Conservation (phyloP, 306 rosid species). For the Dalbergia oliveri region DNA sequence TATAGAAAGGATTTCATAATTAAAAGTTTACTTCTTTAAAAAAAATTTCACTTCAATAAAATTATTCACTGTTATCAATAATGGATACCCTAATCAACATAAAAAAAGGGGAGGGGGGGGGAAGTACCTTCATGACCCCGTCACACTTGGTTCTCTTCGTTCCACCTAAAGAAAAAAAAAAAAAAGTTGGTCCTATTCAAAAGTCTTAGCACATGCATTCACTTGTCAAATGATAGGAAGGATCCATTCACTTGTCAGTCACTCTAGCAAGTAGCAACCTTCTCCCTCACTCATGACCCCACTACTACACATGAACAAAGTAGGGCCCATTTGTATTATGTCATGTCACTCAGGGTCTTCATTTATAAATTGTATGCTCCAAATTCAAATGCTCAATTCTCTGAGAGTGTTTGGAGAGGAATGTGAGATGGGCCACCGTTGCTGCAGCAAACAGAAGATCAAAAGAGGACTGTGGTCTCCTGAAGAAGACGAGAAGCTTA, state of each 20-base stretch:
- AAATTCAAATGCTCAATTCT: constrained; percentile 34
- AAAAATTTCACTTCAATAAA: too few relatives aligned
- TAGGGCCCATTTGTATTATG: constrained; percentile 28
- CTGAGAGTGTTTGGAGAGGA: not conserved
- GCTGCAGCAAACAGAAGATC: constrained; percentile 86
- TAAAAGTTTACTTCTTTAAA: too few relatives aligned
- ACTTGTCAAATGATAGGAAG: constrained; percentile 32
- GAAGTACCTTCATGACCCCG: constrained; percentile 2
- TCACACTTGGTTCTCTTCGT: constrained; percentile 3
- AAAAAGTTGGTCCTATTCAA: constrained; percentile 15
- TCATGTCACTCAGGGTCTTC: constrained; percentile 21
- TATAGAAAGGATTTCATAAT: too few relatives aligned
- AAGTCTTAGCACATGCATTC: constrained; percentile 28
- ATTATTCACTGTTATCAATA: too few relatives aligned
- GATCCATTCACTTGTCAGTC: constrained; percentile 32
- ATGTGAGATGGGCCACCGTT: constrained; percentile 62
- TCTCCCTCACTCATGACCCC: constrained; percentile 23
- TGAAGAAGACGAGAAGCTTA: constrained; percentile 89
- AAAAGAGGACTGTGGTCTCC: constrained; percentile 96
- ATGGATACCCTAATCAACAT: too few relatives aligned
- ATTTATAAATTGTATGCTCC: constrained; percentile 41
- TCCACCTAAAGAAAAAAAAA: not conserved
- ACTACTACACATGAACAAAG: not conserved
- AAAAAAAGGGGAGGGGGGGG: not conserved
- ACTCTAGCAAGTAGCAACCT: constrained; percentile 25